phyloP scores from a whole-genome alignment of 306 rosid species.

The Fragaria iinumae region DNA sequence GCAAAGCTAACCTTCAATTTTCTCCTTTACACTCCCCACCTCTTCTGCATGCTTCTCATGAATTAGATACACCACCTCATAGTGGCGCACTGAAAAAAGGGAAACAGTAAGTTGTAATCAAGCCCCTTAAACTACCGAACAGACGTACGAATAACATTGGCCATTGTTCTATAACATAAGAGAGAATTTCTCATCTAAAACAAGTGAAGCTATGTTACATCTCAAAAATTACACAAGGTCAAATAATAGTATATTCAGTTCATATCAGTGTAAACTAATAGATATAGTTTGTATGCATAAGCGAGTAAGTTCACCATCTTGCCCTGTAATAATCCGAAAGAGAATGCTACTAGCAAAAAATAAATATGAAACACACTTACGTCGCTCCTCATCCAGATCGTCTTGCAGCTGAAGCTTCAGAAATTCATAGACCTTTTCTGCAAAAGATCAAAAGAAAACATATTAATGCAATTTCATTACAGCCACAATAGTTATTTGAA shows the following conservation, averaged over 20 bases:
- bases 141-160: not conserved
- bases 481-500: not conserved
- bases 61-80: slow-evolving; percentile 80
- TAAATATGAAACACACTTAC: slow-evolving; percentile 46
- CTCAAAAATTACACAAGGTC: not conserved
- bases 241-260: not conserved
- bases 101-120: slow-evolving; percentile 23
- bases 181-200: not conserved
- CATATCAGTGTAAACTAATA: too few relatives aligned
- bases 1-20: slow-evolving; percentile 56
- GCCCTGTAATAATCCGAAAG: not conserved
- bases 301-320: not conserved
- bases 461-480: slow-evolving; percentile 12
- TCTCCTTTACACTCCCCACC: slow-evolving; percentile 69
- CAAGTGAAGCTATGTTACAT: not conserved
- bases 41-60: slow-evolving; percentile 79
- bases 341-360: slow-evolving; percentile 14
- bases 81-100: slow-evolving; percentile 72
- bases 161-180: not conserved
- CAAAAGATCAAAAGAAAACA: slow-evolving; percentile 24
- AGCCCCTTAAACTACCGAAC: not conserved
- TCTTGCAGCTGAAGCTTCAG: slow-evolving; percentile 73
- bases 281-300: not conserved
- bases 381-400: slow-evolving; percentile 43
- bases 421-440: slow-evolving; percentile 68